Evolutionary conservation across 208 protist genomes (phyloP).

Genomic region (Leptomonas pyrrhocoris): DNA sequence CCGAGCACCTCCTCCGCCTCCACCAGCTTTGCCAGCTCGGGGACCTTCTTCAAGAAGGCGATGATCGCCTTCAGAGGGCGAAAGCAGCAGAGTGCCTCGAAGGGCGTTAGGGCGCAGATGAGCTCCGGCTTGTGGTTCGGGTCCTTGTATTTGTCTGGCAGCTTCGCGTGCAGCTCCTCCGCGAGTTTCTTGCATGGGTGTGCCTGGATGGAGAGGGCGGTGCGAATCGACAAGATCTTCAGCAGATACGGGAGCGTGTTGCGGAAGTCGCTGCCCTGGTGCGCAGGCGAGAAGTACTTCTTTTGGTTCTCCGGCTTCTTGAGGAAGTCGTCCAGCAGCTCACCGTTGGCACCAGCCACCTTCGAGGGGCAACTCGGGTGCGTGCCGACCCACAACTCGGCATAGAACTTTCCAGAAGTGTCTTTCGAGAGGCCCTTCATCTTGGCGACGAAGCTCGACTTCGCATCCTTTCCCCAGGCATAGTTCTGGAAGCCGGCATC

Average conservation of each 20-base stretch:
- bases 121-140: conserved; percentile 99
- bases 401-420: conserved; percentile 70
- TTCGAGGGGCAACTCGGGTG: conserved; percentile 93
- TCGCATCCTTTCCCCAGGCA: conserved; percentile 81
- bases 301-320: conserved; percentile 35
- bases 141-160: conserved; percentile 97
- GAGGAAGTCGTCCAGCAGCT: conserved; percentile 72
- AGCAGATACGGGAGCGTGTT: conserved; percentile 95
- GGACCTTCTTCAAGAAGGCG: conserved; percentile 60
- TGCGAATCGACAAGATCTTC: conserved; percentile 96
- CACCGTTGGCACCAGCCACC: conserved; percentile 32
- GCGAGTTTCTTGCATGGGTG: conserved; percentile 97
- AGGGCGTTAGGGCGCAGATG: conserved; percentile 92
- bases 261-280: conserved; percentile 58
- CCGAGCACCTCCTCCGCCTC: conserved; percentile 39
- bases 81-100: conserved; percentile 97
- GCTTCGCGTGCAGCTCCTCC: conserved; percentile 80
- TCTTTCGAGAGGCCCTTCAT: conserved; percentile 69
- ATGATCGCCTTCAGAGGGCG: conserved; percentile 87
- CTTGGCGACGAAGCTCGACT: conserved; percentile 82
- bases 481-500: conserved; percentile 84
- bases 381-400: conserved; percentile 98
- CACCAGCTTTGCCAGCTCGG: conserved; percentile 54
- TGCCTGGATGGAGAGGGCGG: conserved; percentile 97
- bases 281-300: conserved; percentile 61